phyloP scores from a whole-genome alignment of 441 rosid species.

The Eruca vesicaria region DNA sequence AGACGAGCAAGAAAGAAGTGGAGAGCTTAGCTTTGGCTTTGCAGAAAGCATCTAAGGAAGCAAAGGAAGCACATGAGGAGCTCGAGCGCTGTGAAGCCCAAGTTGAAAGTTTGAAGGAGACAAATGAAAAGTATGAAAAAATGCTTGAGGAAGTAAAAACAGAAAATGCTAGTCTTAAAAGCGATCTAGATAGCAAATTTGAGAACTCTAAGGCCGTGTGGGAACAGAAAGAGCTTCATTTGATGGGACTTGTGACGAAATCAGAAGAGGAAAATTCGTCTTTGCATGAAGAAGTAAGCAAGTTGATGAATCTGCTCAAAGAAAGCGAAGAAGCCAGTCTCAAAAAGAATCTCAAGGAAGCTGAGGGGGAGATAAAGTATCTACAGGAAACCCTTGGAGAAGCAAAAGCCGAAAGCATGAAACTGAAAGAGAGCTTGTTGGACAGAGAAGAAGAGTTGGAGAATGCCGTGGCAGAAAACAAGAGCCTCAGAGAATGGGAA shows the following conservation, averaged over 20 bases:
- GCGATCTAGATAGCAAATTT: conserved; percentile 41
- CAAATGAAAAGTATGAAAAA: conserved; percentile 61
- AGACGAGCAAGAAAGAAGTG: conserved; percentile 84
- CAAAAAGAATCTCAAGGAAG: conserved; percentile 63
- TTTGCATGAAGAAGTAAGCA: conserved; percentile 52
- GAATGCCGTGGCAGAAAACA: conserved; percentile 55
- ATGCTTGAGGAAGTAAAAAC: conserved; percentile 65
- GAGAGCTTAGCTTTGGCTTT: conserved; percentile 78
- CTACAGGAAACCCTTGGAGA: conserved; percentile 70
- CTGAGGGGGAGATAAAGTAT: conserved; percentile 65
- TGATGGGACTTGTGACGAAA: conserved; percentile 48
- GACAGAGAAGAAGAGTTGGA: conserved; percentile 85
- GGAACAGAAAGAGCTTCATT: conserved; percentile 67
- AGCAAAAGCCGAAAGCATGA: conserved; percentile 61
- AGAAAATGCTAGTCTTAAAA: conserved; percentile 51
- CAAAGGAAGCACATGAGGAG: conserved; percentile 74
- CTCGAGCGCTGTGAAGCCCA: conserved; percentile 54
- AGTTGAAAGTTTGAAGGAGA: conserved; percentile 64
- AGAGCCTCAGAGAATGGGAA: conserved; percentile 64
- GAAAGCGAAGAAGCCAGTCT: conserved; percentile 56
- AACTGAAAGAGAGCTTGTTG: conserved; percentile 58
- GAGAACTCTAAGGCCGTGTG: conserved; percentile 54
- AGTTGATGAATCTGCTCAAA: conserved; percentile 57
- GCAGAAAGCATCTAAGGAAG: conserved; percentile 75
- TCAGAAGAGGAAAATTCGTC: conserved; percentile 57